Percentiles rank a stretch among this genome's conserved stretches.
Conservation (phyloP, 768 basidiomycete genomes). For the Flagelloscypha sp. region DNA sequence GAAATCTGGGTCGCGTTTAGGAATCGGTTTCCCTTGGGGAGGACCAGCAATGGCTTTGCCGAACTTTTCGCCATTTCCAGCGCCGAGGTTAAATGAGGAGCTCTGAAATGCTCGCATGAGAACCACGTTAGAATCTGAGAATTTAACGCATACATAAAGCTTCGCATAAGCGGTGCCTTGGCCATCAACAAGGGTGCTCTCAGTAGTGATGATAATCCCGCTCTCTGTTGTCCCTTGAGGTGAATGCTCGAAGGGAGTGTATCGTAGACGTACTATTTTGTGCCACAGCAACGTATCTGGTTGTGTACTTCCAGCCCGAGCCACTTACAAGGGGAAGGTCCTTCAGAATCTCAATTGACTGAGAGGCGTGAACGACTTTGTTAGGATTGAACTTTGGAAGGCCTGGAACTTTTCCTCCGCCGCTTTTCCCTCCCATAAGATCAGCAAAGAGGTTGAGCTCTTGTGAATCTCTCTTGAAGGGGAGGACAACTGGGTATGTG, state of each 20-base stretch:
- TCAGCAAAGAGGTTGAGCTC: conserved; percentile 67
- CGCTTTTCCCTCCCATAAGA: conserved; percentile 29
- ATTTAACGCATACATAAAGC: conserved; percentile 40
- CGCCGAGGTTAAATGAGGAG: conserved; percentile 64
- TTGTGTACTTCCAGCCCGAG: conserved; percentile 68
- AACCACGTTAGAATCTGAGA: neutral
- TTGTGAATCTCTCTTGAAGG: conserved; percentile 57
- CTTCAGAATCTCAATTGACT: conserved; percentile 73
- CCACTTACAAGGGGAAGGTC: conserved; percentile 72
- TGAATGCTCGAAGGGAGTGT: neutral
- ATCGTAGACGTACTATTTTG: conserved; percentile 64
- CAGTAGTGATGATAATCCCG: conserved; percentile 63
- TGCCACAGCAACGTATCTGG: conserved; percentile 56
- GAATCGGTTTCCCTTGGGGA: conserved; percentile 52
- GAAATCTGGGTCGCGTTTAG: conserved; percentile 54
- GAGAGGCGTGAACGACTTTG: conserved; percentile 68
- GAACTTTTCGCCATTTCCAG: conserved; percentile 52
- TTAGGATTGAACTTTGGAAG: conserved; percentile 66
- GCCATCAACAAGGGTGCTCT: conserved; percentile 55
- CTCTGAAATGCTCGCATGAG: conserved; percentile 27
- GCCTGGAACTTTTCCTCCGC: conserved; percentile 42
- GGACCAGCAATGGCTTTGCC: conserved; percentile 52
- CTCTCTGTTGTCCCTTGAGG: conserved; percentile 37
- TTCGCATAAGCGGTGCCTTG: conserved; percentile 51
- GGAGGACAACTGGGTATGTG: conserved; percentile 77